These are phyloP conservation scores for Kwoniella bestiolae DNA, from an alignment of 768 basidiomycete genomes.

Conservation along the genomic window DNA sequence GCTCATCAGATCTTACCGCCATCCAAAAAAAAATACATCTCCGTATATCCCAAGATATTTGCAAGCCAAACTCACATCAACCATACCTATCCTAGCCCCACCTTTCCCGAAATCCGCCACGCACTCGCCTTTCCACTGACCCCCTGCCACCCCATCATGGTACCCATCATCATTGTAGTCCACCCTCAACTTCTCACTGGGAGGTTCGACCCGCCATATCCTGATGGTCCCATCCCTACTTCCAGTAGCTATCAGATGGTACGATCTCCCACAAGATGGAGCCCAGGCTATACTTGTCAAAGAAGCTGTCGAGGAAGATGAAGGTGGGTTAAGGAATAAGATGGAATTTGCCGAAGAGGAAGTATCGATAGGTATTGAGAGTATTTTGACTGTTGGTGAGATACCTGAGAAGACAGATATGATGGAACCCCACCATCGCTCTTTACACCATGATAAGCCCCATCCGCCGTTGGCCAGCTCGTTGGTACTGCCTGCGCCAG, in stretches of 20 bases:
- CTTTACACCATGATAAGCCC: constrained; percentile 95
- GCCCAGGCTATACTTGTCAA: constrained; percentile 91
- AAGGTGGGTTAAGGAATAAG: constrained; percentile 67
- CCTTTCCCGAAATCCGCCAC: constrained; percentile 70
- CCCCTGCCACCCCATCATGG: constrained; percentile 40
- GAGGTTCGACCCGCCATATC: constrained; percentile 82
- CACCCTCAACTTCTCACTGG: constrained; percentile 30
- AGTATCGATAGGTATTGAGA: constrained; percentile 34
- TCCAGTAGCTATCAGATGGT: constrained; percentile 92
- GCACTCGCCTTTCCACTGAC: constrained; percentile 72
- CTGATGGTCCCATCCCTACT: constrained; percentile 82
- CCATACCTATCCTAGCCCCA: constrained; percentile 73
- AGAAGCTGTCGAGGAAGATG: constrained; percentile 63
- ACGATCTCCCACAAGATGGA: constrained; percentile 87
- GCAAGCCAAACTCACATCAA: constrained; percentile 79
- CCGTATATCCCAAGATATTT: constrained; percentile 61
- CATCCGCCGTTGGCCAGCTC: constrained; percentile 79
- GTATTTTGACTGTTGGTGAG: constrained; percentile 75
- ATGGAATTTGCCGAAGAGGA: constrained; percentile 75
- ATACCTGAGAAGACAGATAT: constrained; percentile 77
- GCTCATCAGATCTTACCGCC: not conserved
- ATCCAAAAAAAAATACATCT: no score
- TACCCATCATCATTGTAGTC: constrained; percentile 45
- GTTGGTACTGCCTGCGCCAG: constrained; percentile 57
- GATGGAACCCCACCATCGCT: constrained; percentile 91